These are phyloP conservation scores for Fusarium mexicanum DNA, from an alignment of 2,329 filamentous ascomycete species.

Conservation along the genomic window DNA sequence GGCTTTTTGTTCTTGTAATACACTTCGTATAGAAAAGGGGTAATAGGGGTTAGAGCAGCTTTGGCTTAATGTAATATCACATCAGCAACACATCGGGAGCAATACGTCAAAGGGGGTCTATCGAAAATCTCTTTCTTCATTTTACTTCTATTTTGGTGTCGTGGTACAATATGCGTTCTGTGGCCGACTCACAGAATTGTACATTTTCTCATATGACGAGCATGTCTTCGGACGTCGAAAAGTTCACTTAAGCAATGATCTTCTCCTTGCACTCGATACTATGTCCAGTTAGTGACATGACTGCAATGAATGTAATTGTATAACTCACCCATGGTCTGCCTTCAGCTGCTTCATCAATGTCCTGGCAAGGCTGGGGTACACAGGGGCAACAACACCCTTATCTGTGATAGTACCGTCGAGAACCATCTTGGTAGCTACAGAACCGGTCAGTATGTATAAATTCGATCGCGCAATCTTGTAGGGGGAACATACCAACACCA, in stretches of 20 bases:
- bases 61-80: conserved; percentile 21
- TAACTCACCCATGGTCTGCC: conserved; percentile 70
- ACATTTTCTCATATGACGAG: not conserved
- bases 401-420: conserved; percentile 77
- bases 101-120: not conserved
- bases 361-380: conserved; percentile 75
- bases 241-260: conserved; percentile 20
- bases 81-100: not conserved
- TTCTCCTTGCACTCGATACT: conserved; percentile 31
- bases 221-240: not conserved
- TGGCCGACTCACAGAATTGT: not conserved
- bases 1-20: not conserved
- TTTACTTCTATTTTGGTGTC: conserved; percentile 14
- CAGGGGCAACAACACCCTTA: conserved; percentile 80
- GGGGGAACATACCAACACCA: conserved; percentile 45
- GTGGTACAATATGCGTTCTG: not conserved
- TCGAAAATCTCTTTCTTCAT: not conserved
- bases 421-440: conserved; percentile 73
- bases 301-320: not conserved
- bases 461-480: not conserved
- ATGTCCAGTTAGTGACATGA: not conserved
- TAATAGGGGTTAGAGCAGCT: conserved; percentile 1
- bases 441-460: not conserved
- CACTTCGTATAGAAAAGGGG: conserved; percentile 24
- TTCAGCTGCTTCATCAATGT: conserved; percentile 81